Evolutionary conservation across 108 stramenopile genomes (phyloP), one percentile per base, ranked within the genome.

Genomic region (Fistulifera pelliculosa): DNA sequence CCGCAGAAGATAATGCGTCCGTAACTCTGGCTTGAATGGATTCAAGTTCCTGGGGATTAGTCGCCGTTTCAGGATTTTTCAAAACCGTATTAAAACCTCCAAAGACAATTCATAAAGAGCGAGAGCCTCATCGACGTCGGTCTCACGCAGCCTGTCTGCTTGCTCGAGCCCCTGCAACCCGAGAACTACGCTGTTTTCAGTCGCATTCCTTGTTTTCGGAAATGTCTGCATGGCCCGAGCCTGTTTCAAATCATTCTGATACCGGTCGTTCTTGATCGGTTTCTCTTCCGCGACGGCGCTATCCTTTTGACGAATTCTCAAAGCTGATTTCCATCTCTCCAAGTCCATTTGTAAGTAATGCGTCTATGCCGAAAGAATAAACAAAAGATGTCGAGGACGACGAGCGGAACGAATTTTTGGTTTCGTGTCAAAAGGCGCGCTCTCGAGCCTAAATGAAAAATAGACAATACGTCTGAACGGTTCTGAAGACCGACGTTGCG

Each of bases 31-130:
- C 55, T 41, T 54, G 25, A 18, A 76, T 27, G n/a, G 24, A 48
- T 26, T 56, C 53, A 17, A 56, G 60, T 62, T 38, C 42, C 12
- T 5, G 25, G 3, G 31, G 31, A 35, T 3, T 8, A 8, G 17
- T 62, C n/a, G 55, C 8, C 11, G 43, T n/a, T 0, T 52, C 40
- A 10, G 56, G 22, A 21, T 35, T 44, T 21, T 71, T 60, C n/a
- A 78, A 58, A 47, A 70, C 1, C 40, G 17, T 17, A 78, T 60
- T 35, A 78, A 49, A 1, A 65, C 17, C 41, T 69, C 76, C 0
- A 78, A 60, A 4, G 76, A 58, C 16, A 52, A 35, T 55, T 75
- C 62, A 31, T 71, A 69, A 19, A 73, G 26, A 56, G 62, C 47
- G 24, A 75, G 47, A 5, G 78, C 64, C 38, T 47, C 31, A 3